These are phyloP conservation scores for Microbotryum lychnidis-dioicae DNA, from an alignment of 1,284 basidiomycete species.

Conservation along the genomic window DNA sequence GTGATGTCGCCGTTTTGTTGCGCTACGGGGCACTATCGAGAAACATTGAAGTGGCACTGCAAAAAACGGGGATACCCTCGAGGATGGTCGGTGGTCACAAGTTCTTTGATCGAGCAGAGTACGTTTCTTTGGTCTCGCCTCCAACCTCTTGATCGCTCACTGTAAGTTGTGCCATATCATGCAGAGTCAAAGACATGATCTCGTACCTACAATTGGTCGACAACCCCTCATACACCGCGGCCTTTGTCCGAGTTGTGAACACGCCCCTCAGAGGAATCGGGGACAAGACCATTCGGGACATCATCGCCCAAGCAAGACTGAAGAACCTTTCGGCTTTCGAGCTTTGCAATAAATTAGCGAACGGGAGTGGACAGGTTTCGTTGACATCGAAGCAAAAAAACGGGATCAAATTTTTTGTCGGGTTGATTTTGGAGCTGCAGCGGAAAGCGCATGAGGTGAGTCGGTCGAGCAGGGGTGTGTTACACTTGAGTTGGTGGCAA, in stretches of 20 bases:
- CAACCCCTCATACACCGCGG: conserved; percentile 69
- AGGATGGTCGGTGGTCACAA: conserved; percentile 71
- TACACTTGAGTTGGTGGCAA: background rate
- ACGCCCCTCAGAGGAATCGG: conserved; percentile 67
- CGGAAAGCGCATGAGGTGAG: conserved; percentile 52
- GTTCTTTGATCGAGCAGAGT: conserved; percentile 76
- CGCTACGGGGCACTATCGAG: conserved; percentile 77
- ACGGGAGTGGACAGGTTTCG: conserved; percentile 49
- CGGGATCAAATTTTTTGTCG: conserved; percentile 56
- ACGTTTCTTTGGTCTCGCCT: conserved; percentile 6
- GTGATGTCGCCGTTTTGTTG: conserved; percentile 72
- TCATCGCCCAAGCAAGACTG: conserved; percentile 51
- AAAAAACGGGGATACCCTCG: conserved; percentile 67
- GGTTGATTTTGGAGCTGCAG: conserved; percentile 51
- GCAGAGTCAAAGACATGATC: conserved; percentile 70
- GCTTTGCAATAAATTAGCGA: conserved; percentile 53
- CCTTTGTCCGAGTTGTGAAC: conserved; percentile 70
- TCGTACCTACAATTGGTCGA: conserved; percentile 78
- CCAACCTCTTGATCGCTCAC: no score
- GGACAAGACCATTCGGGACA: conserved; percentile 65
- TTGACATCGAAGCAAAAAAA: conserved; percentile 58
- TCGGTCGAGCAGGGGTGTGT: background rate
- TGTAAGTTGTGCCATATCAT: conserved; percentile 9
- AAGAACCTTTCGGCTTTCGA: conserved; percentile 54
- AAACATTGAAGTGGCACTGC: conserved; percentile 65